Base-by-base conservation (phyloP, 805 yeast species). In the Candida ulmi region DNA sequence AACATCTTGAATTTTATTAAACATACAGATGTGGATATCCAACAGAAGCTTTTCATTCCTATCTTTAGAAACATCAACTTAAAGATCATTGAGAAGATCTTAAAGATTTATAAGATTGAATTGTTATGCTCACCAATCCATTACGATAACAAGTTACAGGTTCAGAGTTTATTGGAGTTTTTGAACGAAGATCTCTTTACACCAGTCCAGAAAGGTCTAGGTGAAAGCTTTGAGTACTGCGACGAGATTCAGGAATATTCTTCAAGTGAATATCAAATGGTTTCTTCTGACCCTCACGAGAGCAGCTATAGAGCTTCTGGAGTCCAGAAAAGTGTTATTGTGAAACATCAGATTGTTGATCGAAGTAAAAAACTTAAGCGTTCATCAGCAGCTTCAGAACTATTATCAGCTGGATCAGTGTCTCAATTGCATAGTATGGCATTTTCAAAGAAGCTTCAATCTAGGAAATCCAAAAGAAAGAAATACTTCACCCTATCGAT, bases 1-100 rank as follows among this genome's bases (percentile, higher is more conserved):
- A 55, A 55, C 33, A 49, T 55, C 11, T 41, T 55, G 37, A 51
- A 54, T 31, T 51, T 54, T 33, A 47, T 53, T 33, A 55, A 54
- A 37, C 40, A 44, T 17, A 25, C 39, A 9, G 38, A 38, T 16
- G 16, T 36, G 1, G 30, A 25, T 3, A 17, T 25, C 7, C 11
- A 35, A 12, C 39, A 40, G 11, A 52, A 51, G 38, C 37, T 46
- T 8, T 42, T 54, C 35, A 44, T 55, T 15, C 60, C 60, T 6
- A 29, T 55, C n/a, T 49, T 46, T 36, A 44, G 44, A 23, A 55
- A 55, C 30, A 47, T 54, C 35, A 50, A 51, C 31, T 32, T 34
- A 3, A 34, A 43, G 27, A 47, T 52, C 11, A 46, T 55, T 5
- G 41, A 45, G 13, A 47, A 41, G 30, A 42, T 55, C 11, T 42